phyloP scores from a whole-genome alignment of 441 rosid species.

The Mallotus repandus region DNA sequence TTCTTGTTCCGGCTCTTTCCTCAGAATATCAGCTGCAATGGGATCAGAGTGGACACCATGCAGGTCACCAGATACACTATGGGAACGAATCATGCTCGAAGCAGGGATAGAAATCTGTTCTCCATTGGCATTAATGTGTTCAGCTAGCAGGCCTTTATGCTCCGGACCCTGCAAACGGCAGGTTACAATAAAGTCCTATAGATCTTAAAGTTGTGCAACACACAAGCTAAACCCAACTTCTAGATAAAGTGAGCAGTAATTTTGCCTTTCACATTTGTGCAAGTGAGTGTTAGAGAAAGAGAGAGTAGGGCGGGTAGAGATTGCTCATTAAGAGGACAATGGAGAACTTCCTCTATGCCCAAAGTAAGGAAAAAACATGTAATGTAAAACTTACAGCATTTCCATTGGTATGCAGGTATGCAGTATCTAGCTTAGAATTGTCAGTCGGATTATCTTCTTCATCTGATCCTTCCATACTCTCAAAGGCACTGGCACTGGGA shows the following conservation, averaged over 20 bases:
- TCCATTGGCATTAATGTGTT: conserved; percentile 51
- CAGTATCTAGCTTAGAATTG: conserved; percentile 50
- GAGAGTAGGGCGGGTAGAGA: neutral
- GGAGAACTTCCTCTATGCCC: neutral
- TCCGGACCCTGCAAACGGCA: conserved; percentile 39
- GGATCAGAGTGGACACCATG: conserved; percentile 99
- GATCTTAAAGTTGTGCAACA: conserved; percentile 9
- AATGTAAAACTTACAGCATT: conserved; percentile 58
- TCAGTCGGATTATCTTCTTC: conserved; percentile 83
- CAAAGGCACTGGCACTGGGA: conserved; percentile 88
- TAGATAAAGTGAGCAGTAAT: neutral
- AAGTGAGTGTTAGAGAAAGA: neutral
- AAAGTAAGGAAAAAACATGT: conserved; percentile 8
- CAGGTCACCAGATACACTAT: conserved; percentile 90
- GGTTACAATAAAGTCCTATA: conserved; percentile 14
- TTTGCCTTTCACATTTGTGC: neutral
- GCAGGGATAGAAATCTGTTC: conserved; percentile 61
- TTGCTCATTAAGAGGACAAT: neutral
- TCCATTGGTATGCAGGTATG: conserved; percentile 70
- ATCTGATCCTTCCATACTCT: conserved; percentile 87
- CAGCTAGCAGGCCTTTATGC: conserved; percentile 28
- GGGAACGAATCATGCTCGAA: conserved; percentile 88
- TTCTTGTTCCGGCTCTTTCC: conserved; percentile 98
- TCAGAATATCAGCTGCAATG: conserved; percentile 93
- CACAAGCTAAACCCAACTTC: neutral